Percentiles rank a stretch among this genome's conserved stretches.
Conservation (phyloP, 2,329 filamentous ascomycete genomes). For the Verticillium albo-atrum region DNA sequence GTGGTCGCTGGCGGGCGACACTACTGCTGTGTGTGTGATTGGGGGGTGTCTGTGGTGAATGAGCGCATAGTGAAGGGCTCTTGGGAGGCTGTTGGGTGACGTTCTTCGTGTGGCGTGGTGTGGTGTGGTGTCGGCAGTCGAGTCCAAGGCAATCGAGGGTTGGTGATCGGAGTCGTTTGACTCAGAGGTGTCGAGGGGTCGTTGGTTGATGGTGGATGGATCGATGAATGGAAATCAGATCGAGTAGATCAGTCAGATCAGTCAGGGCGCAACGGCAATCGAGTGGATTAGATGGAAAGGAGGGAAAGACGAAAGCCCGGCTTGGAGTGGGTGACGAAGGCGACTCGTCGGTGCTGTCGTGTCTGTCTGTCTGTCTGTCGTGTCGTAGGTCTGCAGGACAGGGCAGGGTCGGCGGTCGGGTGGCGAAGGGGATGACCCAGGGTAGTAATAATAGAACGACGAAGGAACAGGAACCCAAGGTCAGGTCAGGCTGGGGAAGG, state of each 20-base stretch:
- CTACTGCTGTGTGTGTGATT: neutral
- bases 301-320: neutral
- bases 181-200: neutral
- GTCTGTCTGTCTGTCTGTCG: neutral
- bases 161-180: neutral
- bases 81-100: no score
- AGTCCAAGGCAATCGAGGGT: neutral
- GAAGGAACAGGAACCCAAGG: neutral
- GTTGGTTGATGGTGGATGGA: neutral
- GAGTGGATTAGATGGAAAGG: neutral
- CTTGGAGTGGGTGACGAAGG: neutral
- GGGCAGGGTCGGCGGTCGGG: neutral
- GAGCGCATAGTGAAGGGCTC: neutral
- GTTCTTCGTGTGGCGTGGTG: neutral
- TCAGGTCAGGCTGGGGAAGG: neutral
- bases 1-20: neutral
- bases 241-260: no score
- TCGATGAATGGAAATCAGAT: no score
- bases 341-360: neutral
- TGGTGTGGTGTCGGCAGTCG: neutral
- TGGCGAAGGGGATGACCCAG: neutral
- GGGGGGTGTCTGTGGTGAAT: neutral
- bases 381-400: neutral
- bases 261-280: no score
- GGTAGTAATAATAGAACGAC: neutral